Percentiles rank a stretch among this genome's conserved stretches.
phyloP scores from a whole-genome alignment of 73 alveolate genomes.

The Tetrahymena thermophila region DNA sequence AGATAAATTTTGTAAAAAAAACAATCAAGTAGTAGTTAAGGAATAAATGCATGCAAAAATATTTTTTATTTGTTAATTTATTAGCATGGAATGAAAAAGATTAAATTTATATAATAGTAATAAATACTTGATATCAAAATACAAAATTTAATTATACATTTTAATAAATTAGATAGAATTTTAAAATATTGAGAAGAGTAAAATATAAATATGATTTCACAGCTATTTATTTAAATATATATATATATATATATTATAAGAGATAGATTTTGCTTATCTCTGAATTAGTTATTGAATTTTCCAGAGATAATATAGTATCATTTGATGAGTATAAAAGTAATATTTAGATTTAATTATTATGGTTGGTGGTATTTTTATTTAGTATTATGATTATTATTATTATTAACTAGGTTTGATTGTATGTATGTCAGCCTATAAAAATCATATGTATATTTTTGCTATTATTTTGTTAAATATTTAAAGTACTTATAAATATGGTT shows the following conservation, averaged over 20 bases:
- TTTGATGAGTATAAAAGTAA: background rate
- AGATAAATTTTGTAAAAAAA: background rate
- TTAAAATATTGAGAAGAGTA: background rate
- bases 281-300: too few species aligned
- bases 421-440: background rate
- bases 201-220: background rate
- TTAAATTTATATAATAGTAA: background rate
- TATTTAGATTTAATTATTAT: too few species aligned
- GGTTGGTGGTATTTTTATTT: too few species aligned
- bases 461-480: background rate
- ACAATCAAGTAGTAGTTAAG: background rate
- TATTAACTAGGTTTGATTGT: background rate
- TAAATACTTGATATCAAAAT: background rate
- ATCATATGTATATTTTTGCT: background rate
- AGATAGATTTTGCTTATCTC: background rate
- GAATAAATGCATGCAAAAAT: too few species aligned
- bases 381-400: too few species aligned
- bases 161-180: background rate
- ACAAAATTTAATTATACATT: background rate
- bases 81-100: background rate
- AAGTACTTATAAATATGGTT: background rate
- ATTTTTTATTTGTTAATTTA: too few species aligned
- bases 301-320: too few species aligned
- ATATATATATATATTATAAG: too few species aligned
- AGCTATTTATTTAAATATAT: background rate